Evolutionary conservation across 2,329 filamentous ascomycete genomes (phyloP).

Genomic region (Trichoderma koningiopsis): DNA sequence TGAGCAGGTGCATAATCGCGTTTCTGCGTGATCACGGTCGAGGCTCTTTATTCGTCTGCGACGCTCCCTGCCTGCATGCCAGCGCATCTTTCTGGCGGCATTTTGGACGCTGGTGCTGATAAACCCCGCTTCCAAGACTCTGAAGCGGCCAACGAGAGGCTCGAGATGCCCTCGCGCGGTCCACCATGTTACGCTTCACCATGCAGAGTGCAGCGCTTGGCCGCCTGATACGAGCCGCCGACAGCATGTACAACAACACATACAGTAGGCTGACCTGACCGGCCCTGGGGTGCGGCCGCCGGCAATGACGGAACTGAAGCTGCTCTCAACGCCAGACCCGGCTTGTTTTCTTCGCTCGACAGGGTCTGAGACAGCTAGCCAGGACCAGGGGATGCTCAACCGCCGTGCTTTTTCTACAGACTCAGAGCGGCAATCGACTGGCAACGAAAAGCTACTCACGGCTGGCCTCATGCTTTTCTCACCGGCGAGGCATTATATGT

Average conservation of each 20-base stretch:
- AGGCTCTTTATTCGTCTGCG: conserved; percentile 23
- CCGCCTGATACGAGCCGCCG: conserved; percentile 19
- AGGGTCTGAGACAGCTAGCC: conserved; percentile 1
- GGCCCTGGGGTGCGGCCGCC: conserved; percentile 14
- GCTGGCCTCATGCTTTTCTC: neutral
- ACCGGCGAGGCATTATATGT: conserved; percentile 10
- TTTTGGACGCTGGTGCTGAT: conserved; percentile 20
- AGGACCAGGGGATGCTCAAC: neutral
- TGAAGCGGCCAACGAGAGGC: conserved; percentile 20
- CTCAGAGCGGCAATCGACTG: neutral
- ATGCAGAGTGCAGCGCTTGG: conserved; percentile 2
- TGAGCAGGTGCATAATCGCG: conserved; percentile 18
- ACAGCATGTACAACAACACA: conserved; percentile 19
- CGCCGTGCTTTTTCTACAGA: neutral
- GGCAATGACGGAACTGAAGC: conserved; percentile 4
- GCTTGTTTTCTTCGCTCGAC: conserved; percentile 19
- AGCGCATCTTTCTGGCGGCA: conserved; percentile 25
- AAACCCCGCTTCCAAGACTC: conserved; percentile 23
- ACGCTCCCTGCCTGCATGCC: conserved; percentile 26
- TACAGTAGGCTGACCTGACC: conserved; percentile 16
- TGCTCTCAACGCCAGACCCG: conserved; percentile 11
- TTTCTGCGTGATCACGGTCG: conserved; percentile 22
- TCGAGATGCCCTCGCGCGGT: conserved; percentile 19
- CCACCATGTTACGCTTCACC: conserved; percentile 24
- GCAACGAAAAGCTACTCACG: neutral